These are phyloP conservation scores for Gracilariopsis chorda DNA, from an alignment of 23 red algal genomes.

Conservation along the genomic window DNA sequence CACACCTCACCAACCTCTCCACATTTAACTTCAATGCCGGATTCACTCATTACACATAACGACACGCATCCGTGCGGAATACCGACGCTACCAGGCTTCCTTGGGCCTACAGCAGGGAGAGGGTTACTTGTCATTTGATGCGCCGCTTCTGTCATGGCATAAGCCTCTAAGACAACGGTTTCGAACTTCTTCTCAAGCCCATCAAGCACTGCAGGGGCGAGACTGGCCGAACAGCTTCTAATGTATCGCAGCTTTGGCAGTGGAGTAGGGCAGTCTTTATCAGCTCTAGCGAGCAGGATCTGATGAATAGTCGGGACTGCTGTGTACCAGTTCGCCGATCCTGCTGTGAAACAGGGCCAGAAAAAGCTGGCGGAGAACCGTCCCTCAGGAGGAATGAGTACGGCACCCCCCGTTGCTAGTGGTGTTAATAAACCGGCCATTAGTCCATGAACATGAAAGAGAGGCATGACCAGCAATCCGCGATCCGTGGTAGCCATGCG, in stretches of 20 bases:
- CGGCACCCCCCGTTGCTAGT: conserved; percentile 80
- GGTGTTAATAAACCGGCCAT: conserved; percentile 80
- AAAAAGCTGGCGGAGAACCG: conserved; percentile 85
- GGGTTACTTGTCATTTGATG: conserved; percentile 94
- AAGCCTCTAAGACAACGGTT: conserved; percentile 81
- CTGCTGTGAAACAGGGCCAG: conserved; percentile 49
- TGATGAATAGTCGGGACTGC: conserved; percentile 94
- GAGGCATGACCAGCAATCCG: conserved; percentile 83
- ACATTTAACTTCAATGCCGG: conserved; percentile 4
- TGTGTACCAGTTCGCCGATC: conserved; percentile 80
- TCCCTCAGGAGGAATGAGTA: conserved; percentile 69
- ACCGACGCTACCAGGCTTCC: conserved; percentile 74
- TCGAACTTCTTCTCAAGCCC: conserved; percentile 62
- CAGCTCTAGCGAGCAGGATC: conserved; percentile 76
- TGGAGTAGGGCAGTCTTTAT: conserved; percentile 57
- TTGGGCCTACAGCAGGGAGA: conserved; percentile 53
- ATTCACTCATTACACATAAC: conserved; percentile 47
- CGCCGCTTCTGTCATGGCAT: conserved; percentile 94
- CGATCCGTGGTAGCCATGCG: conserved; percentile 57
- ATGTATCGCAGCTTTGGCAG: conserved; percentile 76
- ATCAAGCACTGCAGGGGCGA: conserved; percentile 76
- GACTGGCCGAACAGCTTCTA: conserved; percentile 73
- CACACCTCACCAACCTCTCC: conserved; percentile 84
- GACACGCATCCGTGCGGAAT: conserved; percentile 53
- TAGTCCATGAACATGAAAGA: conserved; percentile 93